A percentile compares a stretch with the other conserved stretches of the same genome.
Evolutionary conservation across 2,329 filamentous ascomycete genomes (phyloP).

Genomic region (Aspergillus sp.): DNA sequence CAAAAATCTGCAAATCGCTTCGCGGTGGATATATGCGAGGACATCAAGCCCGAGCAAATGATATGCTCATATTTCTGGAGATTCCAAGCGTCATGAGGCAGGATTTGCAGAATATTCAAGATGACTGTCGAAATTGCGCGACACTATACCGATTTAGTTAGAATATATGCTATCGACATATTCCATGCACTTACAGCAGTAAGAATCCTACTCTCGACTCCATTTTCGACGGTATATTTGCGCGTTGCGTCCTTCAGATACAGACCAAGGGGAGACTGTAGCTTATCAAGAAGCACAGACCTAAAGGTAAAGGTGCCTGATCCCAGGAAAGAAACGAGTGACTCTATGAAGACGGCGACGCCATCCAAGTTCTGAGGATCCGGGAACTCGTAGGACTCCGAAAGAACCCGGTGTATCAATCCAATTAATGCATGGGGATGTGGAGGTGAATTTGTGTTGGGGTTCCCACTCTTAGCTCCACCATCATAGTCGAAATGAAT

Average conservation of each 20-base stretch:
- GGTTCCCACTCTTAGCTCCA: neutral
- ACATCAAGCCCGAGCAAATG: slow-evolving; percentile 54
- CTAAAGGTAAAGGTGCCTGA: slow-evolving; percentile 53
- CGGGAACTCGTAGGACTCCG: slow-evolving; percentile 53
- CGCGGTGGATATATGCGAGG: slow-evolving; percentile 50
- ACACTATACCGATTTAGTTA: slow-evolving; percentile 29
- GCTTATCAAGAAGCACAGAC: slow-evolving; percentile 55
- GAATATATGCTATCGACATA: neutral
- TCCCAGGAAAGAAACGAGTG: slow-evolving; percentile 54
- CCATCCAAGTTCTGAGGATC: slow-evolving; percentile 40
- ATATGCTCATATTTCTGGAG: slow-evolving; percentile 55
- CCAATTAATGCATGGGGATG: slow-evolving; percentile 61
- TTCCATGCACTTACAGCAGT: slow-evolving; percentile 33
- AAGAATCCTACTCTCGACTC: slow-evolving; percentile 31
- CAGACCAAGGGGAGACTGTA: slow-evolving; percentile 51
- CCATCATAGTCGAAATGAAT: slow-evolving; percentile 24
- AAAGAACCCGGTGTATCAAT: slow-evolving; percentile 56
- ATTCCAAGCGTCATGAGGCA: slow-evolving; percentile 28
- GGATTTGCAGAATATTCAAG: slow-evolving; percentile 31
- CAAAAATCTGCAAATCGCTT: slow-evolving; percentile 61
- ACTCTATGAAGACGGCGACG: slow-evolving; percentile 52
- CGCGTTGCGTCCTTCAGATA: slow-evolving; percentile 36
- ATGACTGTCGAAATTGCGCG: slow-evolving; percentile 33
- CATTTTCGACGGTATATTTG: slow-evolving; percentile 27
- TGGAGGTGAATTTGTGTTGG: slow-evolving; percentile 1